Percentiles rank a stretch among this genome's conserved stretches.
Evolutionary conservation across 2,329 filamentous ascomycete genomes (phyloP).

Genomic region (Phyllosticta paracitricarpa): DNA sequence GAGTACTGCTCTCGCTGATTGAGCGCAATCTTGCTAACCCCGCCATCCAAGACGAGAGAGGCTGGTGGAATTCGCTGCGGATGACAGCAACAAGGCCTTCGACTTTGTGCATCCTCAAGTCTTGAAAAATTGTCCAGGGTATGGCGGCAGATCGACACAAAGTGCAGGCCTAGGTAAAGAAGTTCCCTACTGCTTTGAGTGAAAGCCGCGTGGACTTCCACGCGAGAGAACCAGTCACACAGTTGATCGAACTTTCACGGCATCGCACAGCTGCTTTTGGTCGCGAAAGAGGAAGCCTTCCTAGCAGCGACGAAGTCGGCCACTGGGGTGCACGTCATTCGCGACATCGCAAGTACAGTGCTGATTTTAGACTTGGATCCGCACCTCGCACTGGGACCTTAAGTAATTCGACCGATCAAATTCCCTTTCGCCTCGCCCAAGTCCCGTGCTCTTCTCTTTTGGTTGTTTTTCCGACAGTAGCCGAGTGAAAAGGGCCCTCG

Average conservation of each 20-base stretch:
- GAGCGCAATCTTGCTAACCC: neutral
- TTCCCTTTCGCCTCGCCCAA: neutral
- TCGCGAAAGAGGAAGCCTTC: neutral
- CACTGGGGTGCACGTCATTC: neutral
- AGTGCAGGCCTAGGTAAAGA: neutral
- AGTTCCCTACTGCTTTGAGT: neutral
- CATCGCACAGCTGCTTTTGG: neutral
- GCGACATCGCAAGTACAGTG: neutral
- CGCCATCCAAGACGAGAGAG: neutral
- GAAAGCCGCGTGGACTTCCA: neutral
- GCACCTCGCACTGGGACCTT: neutral
- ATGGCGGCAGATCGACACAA: neutral
- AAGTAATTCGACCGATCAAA: neutral
- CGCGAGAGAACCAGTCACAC: neutral
- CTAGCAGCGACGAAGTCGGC: neutral
- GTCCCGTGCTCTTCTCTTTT: neutral
- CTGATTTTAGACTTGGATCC: neutral
- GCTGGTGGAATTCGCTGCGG: neutral
- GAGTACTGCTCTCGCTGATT: neutral
- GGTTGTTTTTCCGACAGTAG: neutral
- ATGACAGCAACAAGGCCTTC: neutral
- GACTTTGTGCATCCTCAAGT: neutral
- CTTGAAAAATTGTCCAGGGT: neutral
- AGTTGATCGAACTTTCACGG: neutral
- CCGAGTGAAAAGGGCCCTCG: neutral